These are phyloP conservation scores for Rosellinia necatrix DNA, from an alignment of 2,329 filamentous ascomycete species.

Conservation along the genomic window DNA sequence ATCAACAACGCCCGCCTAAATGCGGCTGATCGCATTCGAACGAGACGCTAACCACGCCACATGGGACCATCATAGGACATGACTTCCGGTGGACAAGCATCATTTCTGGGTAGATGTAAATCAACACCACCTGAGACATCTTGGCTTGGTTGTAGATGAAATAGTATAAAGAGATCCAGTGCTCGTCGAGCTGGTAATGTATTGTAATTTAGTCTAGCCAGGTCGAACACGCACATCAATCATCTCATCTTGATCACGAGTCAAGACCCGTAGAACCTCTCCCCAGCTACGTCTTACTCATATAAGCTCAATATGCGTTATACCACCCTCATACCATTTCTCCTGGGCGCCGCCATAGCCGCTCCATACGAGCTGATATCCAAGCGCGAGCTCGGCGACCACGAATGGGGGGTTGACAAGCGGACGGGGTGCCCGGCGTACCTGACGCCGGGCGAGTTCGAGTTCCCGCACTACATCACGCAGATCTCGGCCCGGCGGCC, in stretches of 20 bases:
- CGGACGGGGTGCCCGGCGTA: constrained; percentile 37
- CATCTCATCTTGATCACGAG: neutral
- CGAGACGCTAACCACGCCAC: too few relatives aligned
- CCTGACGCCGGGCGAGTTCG: constrained; percentile 36
- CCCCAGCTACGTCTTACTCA: constrained; percentile 17
- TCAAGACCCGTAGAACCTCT: neutral
- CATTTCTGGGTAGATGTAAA: neutral
- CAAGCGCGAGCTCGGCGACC: constrained; percentile 34
- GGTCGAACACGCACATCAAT: neutral
- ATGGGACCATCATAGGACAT: too few relatives aligned
- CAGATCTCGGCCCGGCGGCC: constrained; percentile 42
- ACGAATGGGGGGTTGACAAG: constrained; percentile 31
- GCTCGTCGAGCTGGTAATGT: too few relatives aligned
- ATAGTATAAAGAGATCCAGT: neutral
- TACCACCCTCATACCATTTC: neutral
- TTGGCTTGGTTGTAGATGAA: neutral
- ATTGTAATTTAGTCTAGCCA: too few relatives aligned
- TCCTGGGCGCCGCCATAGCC: constrained; percentile 24
- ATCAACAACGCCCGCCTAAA: too few relatives aligned
- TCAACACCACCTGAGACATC: neutral
- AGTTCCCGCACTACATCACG: constrained; percentile 42
- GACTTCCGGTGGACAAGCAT: too few relatives aligned
- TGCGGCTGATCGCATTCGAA: too few relatives aligned
- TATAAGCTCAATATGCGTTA: constrained; percentile 26
- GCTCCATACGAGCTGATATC: constrained; percentile 36